phyloP scores from a whole-genome alignment of 139 green algal species.

The Picochlorum sp. region DNA sequence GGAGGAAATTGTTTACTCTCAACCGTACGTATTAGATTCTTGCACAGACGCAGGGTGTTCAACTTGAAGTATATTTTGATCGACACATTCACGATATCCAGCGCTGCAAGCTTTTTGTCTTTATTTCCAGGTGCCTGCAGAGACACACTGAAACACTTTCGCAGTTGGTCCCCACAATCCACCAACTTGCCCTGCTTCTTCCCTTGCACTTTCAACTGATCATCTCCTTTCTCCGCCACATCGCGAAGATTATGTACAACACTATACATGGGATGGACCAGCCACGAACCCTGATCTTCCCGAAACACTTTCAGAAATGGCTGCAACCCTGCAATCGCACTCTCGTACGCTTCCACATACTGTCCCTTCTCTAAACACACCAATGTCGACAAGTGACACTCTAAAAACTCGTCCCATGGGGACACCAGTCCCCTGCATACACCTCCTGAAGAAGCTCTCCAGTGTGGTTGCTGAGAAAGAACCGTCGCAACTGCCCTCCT shows the following conservation, averaged over 20 bases:
- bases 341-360: slow-evolving; percentile 30
- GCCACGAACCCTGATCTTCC: slow-evolving; percentile 30
- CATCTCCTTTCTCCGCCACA: slow-evolving; percentile 40
- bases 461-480: slow-evolving; percentile 10
- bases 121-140: slow-evolving; percentile 42
- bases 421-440: slow-evolving; percentile 11
- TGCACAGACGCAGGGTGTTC: slow-evolving; percentile 66
- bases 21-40: slow-evolving; percentile 56
- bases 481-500: slow-evolving; percentile 2
- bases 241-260: slow-evolving; percentile 36
- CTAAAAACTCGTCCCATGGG: slow-evolving; percentile 31
- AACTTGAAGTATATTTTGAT: slow-evolving; percentile 76
- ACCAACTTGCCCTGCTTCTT: slow-evolving; percentile 41
- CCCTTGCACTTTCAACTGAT: slow-evolving; percentile 10
- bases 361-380: slow-evolving; percentile 21
- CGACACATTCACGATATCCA: slow-evolving; percentile 56
- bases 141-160: slow-evolving; percentile 48
- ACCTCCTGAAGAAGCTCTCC: slow-evolving; percentile 10
- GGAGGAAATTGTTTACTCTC: slow-evolving; percentile 37
- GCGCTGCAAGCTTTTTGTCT: slow-evolving; percentile 51
- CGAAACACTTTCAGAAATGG: slow-evolving; percentile 37
- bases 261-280: slow-evolving; percentile 35
- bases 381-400: slow-evolving; percentile 20
- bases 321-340: slow-evolving; percentile 16
- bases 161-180: slow-evolving; percentile 45